Evolutionary conservation across 176 grass and related monocot species (phyloP), one percentile per base, ranked within the genome.

Genomic region (Aechmea fasciata): DNA sequence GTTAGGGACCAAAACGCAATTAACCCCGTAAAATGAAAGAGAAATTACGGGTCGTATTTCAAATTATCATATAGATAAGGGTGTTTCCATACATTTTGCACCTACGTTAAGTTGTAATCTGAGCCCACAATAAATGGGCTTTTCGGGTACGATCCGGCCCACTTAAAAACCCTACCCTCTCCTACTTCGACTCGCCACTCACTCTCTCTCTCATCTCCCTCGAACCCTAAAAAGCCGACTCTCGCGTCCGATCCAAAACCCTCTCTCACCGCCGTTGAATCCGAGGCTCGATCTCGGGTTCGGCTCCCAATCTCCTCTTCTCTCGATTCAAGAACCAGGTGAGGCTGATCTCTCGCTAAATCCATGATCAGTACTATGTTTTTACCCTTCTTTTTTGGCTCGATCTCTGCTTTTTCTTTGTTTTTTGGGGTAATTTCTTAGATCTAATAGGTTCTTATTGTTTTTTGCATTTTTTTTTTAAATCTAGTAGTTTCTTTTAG

Each of bases 251-350:
- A 55, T 55, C 52, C 3, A 55, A 14, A 55, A 14, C 54, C 13
- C 15, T 19, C 54, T 59, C 54, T 19, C 52, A n/a, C 23, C 28
- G 41, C 55, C 57, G 41, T 61, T 23, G 71, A 50, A 73, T 63
- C 69, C 51, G 71, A 73, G 57, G 54, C 55, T 63, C 26, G 29
- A 26, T 50, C 57, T 73, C 55, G 71, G 55, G 33, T 73, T 59
- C 52, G 57, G 57, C 71, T 6, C 55, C 23, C 71, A 7, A 73
- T 63, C 71, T 22, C 1, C 20, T n/a, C 20, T n/a, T 10, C 54
- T 59, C 54, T 14, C 19, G 14, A 59, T 10, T 19, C 54, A 17
- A 14, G 14, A 63, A 14, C 11, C 53, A 63, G 29, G 71, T 73
- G 18, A 29, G 19, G 15, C 49, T 8, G 71, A 13, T 49, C 41